phyloP scores from a whole-genome alignment of 2,329 filamentous ascomycete genomes.

The Colletotrichum plurivorum region DNA sequence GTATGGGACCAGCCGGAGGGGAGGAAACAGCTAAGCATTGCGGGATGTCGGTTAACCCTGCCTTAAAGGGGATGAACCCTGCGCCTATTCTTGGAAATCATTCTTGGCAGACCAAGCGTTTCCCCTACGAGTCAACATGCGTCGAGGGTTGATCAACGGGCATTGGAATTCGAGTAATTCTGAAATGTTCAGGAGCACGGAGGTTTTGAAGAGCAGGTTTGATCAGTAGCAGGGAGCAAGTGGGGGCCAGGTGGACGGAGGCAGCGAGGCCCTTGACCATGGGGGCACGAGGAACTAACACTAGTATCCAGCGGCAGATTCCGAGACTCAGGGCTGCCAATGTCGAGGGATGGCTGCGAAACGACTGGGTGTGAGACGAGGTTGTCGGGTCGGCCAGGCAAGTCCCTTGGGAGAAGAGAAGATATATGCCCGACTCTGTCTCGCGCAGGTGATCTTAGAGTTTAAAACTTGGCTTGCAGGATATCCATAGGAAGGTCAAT shows the following conservation, averaged over 20 bases:
- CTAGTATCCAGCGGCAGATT: constrained; percentile 23
- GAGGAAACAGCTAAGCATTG: constrained; percentile 34
- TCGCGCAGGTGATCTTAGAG: constrained; percentile 5
- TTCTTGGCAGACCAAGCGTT: constrained; percentile 33
- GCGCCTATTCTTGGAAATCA: constrained; percentile 35
- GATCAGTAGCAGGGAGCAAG: constrained; percentile 9
- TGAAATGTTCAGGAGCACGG: constrained; percentile 10
- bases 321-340: constrained; percentile 34
- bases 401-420: neutral
- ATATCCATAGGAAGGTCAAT: constrained; percentile 17
- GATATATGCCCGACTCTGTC: neutral
- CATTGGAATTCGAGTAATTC: neutral
- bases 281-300: neutral
- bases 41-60: constrained; percentile 33
- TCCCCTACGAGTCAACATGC: constrained; percentile 5
- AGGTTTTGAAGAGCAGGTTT: constrained; percentile 9
- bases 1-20: constrained; percentile 22
- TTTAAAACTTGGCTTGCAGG: constrained; percentile 26
- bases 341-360: constrained; percentile 23
- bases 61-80: constrained; percentile 22
- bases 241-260: constrained; percentile 16
- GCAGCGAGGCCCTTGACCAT: constrained; percentile 23
- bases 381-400: neutral
- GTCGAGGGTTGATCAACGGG: constrained; percentile 2
- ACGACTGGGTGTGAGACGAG: neutral